These are phyloP conservation scores for Quercus aquifolioides DNA, from an alignment of 306 rosid species.

Conservation along the genomic window DNA sequence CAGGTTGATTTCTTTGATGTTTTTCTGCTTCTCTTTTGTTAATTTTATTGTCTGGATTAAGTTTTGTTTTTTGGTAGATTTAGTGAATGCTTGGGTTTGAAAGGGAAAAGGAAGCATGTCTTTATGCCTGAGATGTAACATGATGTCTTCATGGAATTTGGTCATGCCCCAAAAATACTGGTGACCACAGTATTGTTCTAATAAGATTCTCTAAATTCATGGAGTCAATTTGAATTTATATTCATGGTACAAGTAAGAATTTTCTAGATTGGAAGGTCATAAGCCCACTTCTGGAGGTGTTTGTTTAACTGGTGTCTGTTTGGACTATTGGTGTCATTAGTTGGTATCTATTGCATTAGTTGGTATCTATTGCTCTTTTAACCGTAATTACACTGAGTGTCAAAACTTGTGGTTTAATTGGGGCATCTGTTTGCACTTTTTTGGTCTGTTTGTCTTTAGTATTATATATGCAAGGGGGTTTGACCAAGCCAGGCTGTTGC, in stretches of 20 bases:
- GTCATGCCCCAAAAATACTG: background rate
- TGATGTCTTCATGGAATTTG: background rate
- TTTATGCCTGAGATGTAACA: background rate
- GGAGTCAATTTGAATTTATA: background rate
- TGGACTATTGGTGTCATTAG: background rate
- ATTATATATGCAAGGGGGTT: background rate
- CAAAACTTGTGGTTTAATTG: background rate
- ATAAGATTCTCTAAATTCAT: background rate
- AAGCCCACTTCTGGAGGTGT: background rate
- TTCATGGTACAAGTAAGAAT: background rate
- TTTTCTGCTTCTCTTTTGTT: background rate
- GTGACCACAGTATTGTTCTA: background rate
- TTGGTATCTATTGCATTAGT: background rate
- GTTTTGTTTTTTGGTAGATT: background rate
- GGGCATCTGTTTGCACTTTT: background rate
- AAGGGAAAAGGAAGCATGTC: background rate
- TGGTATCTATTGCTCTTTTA: background rate
- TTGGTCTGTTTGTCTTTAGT: background rate
- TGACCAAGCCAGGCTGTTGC: background rate
- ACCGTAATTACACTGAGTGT: background rate
- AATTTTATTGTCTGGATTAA: background rate
- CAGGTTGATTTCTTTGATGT: constrained; percentile 53
- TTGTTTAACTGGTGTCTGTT: background rate
- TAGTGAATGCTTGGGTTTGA: background rate
- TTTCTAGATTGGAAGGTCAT: background rate